Conservation (phyloP, 768 basidiomycete species). For the Cystofilobasidium bisporidii region DNA sequence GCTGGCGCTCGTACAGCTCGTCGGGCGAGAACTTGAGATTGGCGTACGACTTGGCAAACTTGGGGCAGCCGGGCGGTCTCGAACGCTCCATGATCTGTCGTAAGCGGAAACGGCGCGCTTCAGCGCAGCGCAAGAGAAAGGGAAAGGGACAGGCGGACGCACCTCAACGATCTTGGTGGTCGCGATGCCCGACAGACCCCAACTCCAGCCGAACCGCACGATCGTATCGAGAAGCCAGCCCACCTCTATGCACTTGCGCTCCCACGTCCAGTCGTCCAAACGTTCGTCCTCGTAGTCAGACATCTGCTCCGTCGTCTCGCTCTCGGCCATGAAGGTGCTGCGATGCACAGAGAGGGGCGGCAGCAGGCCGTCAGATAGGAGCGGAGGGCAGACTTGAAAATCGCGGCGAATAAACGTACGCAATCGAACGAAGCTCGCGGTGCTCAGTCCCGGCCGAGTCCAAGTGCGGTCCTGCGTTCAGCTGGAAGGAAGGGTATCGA, state of each 20-base stretch:
- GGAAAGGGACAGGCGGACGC: not conserved
- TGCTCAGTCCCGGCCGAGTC: not conserved
- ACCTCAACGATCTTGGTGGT: not conserved
- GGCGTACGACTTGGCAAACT: constrained; percentile 12
- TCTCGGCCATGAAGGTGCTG: not conserved
- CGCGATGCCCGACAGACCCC: not conserved
- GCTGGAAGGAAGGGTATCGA: not conserved
- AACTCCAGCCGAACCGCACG: not conserved
- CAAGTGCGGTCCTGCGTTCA: not conserved
- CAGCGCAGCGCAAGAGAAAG: not conserved
- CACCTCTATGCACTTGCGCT: not conserved
- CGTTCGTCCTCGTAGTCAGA: not conserved
- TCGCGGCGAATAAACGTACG: not conserved
- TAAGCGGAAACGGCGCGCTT: not conserved
- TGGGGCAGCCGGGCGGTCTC: not conserved
- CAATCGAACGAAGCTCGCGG: not conserved
- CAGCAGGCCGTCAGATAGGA: no score
- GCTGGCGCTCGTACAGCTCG: not conserved
- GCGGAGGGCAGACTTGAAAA: not conserved
- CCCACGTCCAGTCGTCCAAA: not conserved
- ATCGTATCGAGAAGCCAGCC: not conserved
- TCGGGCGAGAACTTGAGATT: not conserved
- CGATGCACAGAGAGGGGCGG: no score
- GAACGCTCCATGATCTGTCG: not conserved
- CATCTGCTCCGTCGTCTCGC: not conserved